Conservation (phyloP, 257 asterid species). For the Forsythia viridissima region DNA sequence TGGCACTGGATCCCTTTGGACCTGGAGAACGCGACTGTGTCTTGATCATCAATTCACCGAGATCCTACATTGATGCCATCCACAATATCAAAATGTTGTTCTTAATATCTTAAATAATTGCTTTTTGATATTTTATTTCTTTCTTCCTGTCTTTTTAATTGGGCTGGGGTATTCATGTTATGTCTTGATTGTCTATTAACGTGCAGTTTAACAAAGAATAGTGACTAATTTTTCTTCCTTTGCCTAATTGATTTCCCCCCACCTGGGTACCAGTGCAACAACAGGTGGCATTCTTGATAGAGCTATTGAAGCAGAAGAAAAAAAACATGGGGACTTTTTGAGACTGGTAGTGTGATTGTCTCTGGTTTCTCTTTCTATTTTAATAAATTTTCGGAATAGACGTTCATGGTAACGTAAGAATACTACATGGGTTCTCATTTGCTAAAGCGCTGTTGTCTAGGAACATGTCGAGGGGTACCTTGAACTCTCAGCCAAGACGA, state of each 20-base stretch:
- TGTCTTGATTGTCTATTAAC: slow-evolving; percentile 20
- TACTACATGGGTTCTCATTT: slow-evolving; percentile 4
- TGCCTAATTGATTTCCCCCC: slow-evolving; percentile 13
- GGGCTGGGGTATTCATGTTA: background rate
- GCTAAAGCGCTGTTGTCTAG: slow-evolving; percentile 30
- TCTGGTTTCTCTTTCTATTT: background rate
- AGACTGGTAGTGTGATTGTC: slow-evolving; percentile 57
- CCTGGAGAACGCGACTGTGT: too few species aligned
- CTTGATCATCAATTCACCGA: too few species aligned
- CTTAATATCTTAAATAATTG: too few species aligned
- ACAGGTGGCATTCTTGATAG: slow-evolving; percentile 93
- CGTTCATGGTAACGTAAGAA: too few species aligned
- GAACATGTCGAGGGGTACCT: slow-evolving; percentile 93
- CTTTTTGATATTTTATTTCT: too few species aligned
- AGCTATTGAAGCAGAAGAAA: slow-evolving; percentile 91
- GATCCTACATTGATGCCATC: too few species aligned
- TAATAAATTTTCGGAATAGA: background rate
- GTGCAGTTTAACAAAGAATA: slow-evolving; percentile 7
- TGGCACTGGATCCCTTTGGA: too few species aligned
- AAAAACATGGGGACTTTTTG: slow-evolving; percentile 80
- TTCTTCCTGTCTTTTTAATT: too few species aligned
- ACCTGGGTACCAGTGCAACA: slow-evolving; percentile 54
- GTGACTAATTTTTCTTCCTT: background rate
- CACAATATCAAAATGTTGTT: too few species aligned
- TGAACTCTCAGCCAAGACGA: slow-evolving; percentile 87